phyloP scores from a whole-genome alignment of 306 rosid species.

The Prunus campanulata region DNA sequence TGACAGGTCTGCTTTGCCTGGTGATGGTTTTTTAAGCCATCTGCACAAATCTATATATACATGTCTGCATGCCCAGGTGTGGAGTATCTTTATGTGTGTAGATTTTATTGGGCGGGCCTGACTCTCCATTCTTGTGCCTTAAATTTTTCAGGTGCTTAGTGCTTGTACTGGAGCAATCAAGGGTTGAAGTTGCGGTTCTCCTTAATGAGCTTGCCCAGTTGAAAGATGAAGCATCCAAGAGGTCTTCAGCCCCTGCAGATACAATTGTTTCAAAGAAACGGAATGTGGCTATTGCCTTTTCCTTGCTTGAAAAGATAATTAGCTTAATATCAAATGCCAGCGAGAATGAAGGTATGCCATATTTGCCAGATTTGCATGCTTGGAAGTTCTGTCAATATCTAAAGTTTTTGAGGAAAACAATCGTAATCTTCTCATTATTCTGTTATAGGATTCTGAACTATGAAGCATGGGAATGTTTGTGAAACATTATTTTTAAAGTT shows the following conservation, averaged over 20 bases:
- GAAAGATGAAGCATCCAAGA: slow-evolving; percentile 77
- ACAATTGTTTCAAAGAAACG: slow-evolving; percentile 54
- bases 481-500: not conserved
- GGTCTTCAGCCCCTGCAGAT: slow-evolving; percentile 51
- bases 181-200: slow-evolving; percentile 93
- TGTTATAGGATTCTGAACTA: not conserved
- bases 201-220: slow-evolving; percentile 83
- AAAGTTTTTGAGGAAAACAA: not conserved
- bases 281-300: slow-evolving; percentile 72
- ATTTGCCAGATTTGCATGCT: not conserved
- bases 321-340: slow-evolving; percentile 57
- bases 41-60: not conserved
- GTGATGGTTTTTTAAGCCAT: not conserved
- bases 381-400: not conserved
- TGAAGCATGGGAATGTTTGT: not conserved
- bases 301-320: slow-evolving; percentile 82
- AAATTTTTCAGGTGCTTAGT: slow-evolving; percentile 64
- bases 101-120: not conserved
- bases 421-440: not conserved
- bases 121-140: slow-evolving; percentile 28
- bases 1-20: slow-evolving; percentile 52
- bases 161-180: slow-evolving; percentile 89
- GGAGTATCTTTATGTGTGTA: not conserved
- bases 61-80: not conserved
- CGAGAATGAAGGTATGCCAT: slow-evolving; percentile 62